phyloP scores from a whole-genome alignment of 345 rosid genomes.

The Cochlearia excelsa region DNA sequence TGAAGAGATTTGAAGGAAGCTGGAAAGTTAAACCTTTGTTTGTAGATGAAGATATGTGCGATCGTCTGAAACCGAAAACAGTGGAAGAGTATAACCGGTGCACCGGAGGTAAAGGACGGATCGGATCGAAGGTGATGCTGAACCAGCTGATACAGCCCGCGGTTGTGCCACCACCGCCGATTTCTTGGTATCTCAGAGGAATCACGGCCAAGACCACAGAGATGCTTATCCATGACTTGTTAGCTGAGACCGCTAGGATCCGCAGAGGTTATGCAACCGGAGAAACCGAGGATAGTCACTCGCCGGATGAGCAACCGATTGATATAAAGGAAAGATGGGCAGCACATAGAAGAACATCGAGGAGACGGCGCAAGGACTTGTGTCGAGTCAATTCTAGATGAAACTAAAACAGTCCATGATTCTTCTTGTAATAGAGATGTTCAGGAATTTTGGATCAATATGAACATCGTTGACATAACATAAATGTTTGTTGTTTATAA shows the following conservation, averaged over 20 bases:
- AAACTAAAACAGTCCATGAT: no score
- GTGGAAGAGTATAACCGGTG: slow-evolving; percentile 62
- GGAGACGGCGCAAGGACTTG: slow-evolving; percentile 32
- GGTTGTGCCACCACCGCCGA: slow-evolving; percentile 75
- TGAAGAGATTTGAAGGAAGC: slow-evolving; percentile 87
- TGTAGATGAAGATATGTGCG: slow-evolving; percentile 65
- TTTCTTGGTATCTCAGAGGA: slow-evolving; percentile 94
- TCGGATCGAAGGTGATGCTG: slow-evolving; percentile 68
- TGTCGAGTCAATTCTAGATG: neutral
- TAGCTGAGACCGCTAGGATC: slow-evolving; percentile 69
- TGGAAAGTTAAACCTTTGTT: slow-evolving; percentile 80
- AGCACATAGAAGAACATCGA: slow-evolving; percentile 49
- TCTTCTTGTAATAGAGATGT: neutral
- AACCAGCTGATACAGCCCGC: slow-evolving; percentile 88
- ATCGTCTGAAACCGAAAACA: slow-evolving; percentile 65
- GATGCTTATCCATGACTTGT: slow-evolving; percentile 70
- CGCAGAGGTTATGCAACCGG: slow-evolving; percentile 36
- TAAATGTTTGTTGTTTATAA: no score
- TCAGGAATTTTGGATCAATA: neutral
- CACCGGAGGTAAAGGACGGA: slow-evolving; percentile 71
- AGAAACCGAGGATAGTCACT: slow-evolving; percentile 20
- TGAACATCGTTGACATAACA: no score
- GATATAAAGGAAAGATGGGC: slow-evolving; percentile 85
- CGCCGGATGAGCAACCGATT: slow-evolving; percentile 14
- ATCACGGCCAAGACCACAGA: slow-evolving; percentile 79